These are phyloP conservation scores for Boletus patriciae DNA, from an alignment of 768 basidiomycete species.

Conservation along the genomic window DNA sequence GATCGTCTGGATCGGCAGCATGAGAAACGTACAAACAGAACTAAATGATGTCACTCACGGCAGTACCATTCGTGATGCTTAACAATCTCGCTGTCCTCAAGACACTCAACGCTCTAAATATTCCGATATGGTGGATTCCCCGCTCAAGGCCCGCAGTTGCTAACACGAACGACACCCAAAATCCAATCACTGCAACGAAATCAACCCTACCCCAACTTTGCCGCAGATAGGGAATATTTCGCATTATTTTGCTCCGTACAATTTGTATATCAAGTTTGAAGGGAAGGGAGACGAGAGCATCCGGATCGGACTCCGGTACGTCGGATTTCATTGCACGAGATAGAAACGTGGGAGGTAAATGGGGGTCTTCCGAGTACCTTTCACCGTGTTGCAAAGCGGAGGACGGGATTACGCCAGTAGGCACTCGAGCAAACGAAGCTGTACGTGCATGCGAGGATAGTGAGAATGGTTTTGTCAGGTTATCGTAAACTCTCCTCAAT, in stretches of 20 bases:
- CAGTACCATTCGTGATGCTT: constrained; percentile 88
- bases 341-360: constrained; percentile 47
- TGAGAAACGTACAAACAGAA: constrained; percentile 9
- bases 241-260: constrained; percentile 53
- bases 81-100: constrained; percentile 79
- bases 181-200: constrained; percentile 77
- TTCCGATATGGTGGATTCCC: constrained; percentile 68
- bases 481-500: constrained; percentile 44
- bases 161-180: constrained; percentile 83
- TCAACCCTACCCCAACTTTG: constrained; percentile 94
- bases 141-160: constrained; percentile 68
- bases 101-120: constrained; percentile 88
- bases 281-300: constrained; percentile 49
- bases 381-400: background rate
- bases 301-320: constrained; percentile 35
- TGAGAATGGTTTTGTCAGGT: constrained; percentile 55
- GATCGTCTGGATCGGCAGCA: constrained; percentile 55
- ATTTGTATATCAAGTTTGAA: constrained; percentile 61
- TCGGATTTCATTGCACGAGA: constrained; percentile 49
- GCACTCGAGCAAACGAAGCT: constrained; percentile 17
- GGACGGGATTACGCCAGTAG: constrained; percentile 8
- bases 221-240: constrained; percentile 83
- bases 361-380: constrained; percentile 39
- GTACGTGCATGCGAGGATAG: constrained; percentile 33
- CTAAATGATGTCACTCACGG: constrained; percentile 48